Percentiles rank a stretch among this genome's conserved stretches.
Evolutionary conservation across 108 stramenopile species (phyloP).

Genomic region (Epipyxis sp.): DNA sequence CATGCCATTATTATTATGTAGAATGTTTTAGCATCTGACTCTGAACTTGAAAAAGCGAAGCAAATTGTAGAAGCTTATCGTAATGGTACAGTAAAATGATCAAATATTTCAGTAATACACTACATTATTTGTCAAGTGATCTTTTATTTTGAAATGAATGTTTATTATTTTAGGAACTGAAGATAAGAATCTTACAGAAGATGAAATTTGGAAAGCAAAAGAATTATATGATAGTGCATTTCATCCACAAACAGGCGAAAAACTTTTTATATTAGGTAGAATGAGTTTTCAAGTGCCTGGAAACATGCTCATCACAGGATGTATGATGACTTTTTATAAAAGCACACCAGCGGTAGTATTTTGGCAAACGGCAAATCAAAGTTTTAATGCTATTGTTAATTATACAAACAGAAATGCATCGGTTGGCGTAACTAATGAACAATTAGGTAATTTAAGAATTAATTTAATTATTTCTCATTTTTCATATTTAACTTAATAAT

Average conservation of each 20-base stretch:
- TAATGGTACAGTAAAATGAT: no score
- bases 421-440: conserved; percentile 51
- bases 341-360: conserved; percentile 63
- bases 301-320: conserved; percentile 60
- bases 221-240: conserved; percentile 62
- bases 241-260: conserved; percentile 84
- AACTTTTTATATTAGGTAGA: conserved; percentile 73
- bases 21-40: conserved; percentile 43
- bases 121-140: no score
- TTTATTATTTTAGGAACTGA: no score
- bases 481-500: no score
- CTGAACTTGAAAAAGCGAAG: conserved; percentile 45
- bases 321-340: conserved; percentile 41
- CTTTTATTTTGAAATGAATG: no score
- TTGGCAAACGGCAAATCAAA: conserved; percentile 81
- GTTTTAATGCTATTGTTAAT: conserved; percentile 80
- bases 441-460: no score
- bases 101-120: no score
- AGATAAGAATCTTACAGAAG: conserved; percentile 42
- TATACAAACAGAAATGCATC: conserved; percentile 80
- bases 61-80: conserved; percentile 39
- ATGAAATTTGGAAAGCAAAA: conserved; percentile 53
- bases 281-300: conserved; percentile 78
- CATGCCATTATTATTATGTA: no score
- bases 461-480: no score